Evolutionary conservation across 345 rosid genomes (phyloP), one percentile per base, ranked within the genome.

Genomic region (Eucalyptus polybractea): DNA sequence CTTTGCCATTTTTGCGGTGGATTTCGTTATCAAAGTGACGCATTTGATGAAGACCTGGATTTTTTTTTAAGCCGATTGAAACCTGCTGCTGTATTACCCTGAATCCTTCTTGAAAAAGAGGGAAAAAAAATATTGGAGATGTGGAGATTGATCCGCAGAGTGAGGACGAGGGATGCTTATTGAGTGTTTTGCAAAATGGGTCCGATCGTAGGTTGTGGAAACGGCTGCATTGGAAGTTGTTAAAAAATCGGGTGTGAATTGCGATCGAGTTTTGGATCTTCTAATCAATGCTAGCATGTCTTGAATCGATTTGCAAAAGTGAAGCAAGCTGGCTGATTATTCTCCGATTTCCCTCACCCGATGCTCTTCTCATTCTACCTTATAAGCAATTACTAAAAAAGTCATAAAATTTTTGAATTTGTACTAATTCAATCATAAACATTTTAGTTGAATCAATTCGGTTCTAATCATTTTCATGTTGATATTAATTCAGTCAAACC

Each of bases 381-480:
- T 14, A 5, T 13, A 13, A 13, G 4, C 33, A 6, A 13, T 29
- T 62, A 51, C 21, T 51, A 6, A 16, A 50, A 51, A 51, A 51
- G 21, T 51, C 8, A 6, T 51, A 51, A 16, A 51, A 17, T 4
- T 53, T 19, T 53, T 53, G 2, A 51, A 51, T 51, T 51, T 51
- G 4, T 51, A 51, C 2, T 0, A 16, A 16, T 19, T 50, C 4
- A 53, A 53, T 53, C 4, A 1, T 53, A 53, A 53, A 53, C 24
- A 53, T 53, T 53, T 53, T 5, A 19, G 0, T 53, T 53, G 0
- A 0, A 53, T 2, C 0, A 53, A 53, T 19, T 19, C 2, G 19
- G 0, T 53, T 53, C 24, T 53, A 53, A 7, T 19, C 0, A 19
- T 53, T 19, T 53, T 53, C 5, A 19, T 19, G 2, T 19, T 53